Base-by-base conservation (phyloP, 192 early-diverging fungal species). In the Oehlia diaphana region DNA sequence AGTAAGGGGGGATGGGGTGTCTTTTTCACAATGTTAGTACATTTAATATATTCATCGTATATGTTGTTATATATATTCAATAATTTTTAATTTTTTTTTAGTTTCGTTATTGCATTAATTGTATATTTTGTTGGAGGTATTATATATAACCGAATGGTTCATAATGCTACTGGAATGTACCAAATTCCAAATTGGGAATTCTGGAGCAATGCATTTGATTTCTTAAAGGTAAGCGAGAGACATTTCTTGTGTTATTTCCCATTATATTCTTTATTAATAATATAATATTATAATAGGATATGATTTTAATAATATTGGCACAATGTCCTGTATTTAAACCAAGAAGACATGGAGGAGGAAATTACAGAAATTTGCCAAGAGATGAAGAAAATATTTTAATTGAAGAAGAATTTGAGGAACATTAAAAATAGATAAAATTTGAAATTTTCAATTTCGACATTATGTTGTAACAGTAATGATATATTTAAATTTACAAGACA, bases 141-240 rank as follows among this genome's bases (percentile, higher is more conserved):
- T 61, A 80, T 80, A 26, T 85, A 85, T 76, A 85, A 85, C 49
- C 77, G 84, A 23, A 74, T 85, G 66, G 84, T 85, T 19, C 80
- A 85, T 31, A 72, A 83, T 67, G 84, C 81, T 19, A 28, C 78
- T 28, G 84, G 84, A 69, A 37, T 82, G 21, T 76, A 80, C 66
- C 84, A 85, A 72, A 83, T 85, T 50, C 84, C 84, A 63, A 83
- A 85, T 68, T 85, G 82, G 62, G 77, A 85, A n/a, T 79, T 61
- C 21, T 85, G 84, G 84, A 66, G 61, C 21, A 78, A 85, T 61
- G 77, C 69, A 0, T 85, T 79, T 77, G 84, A 85, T 28, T 85
- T 85, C 66, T 66, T 81, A 53, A 85, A 85, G 83, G 83, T 84
- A 81, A 33, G 10, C 0, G 33, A 8, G 23, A 50, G 19, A 8